Percentiles rank a stretch among this genome's conserved stretches.
Conservation (phyloP, 495 filamentous ascomycete genomes). For the Podospora appendiculata region DNA sequence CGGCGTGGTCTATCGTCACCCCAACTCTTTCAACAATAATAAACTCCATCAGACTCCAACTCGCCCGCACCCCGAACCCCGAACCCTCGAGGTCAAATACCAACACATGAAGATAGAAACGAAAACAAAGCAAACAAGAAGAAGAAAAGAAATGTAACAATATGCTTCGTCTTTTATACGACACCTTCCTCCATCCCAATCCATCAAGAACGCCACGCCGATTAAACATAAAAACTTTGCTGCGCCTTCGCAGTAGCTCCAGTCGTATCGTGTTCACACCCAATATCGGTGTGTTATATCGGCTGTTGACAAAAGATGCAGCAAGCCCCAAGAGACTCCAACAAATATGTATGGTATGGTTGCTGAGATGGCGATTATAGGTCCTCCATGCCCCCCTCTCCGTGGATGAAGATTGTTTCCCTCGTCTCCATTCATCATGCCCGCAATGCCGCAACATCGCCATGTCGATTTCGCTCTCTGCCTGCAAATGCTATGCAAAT, state of each 20-base stretch:
- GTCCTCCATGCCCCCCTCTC: neutral
- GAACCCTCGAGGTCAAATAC: no score
- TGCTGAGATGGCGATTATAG: neutral
- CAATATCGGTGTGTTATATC: neutral
- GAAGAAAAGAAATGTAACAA: neutral
- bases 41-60: neutral
- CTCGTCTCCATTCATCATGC: no score
- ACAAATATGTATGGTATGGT: neutral
- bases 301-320: neutral
- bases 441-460: neutral
- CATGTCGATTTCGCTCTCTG: neutral
- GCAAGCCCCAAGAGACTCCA: neutral
- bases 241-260: neutral
- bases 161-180: neutral
- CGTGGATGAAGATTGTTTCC: no score
- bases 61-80: neutral
- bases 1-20: neutral
- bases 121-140: neutral
- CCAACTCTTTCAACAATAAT: neutral
- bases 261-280: neutral
- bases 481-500: neutral
- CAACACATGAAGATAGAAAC: neutral
- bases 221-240: neutral
- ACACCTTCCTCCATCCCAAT: neutral
- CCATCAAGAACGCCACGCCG: slow-evolving; percentile 8